A percentile compares a stretch with the other conserved stretches of the same genome.
Evolutionary conservation across 2,329 filamentous ascomycete species (phyloP).

Genomic region (Alternaria burnsii): DNA sequence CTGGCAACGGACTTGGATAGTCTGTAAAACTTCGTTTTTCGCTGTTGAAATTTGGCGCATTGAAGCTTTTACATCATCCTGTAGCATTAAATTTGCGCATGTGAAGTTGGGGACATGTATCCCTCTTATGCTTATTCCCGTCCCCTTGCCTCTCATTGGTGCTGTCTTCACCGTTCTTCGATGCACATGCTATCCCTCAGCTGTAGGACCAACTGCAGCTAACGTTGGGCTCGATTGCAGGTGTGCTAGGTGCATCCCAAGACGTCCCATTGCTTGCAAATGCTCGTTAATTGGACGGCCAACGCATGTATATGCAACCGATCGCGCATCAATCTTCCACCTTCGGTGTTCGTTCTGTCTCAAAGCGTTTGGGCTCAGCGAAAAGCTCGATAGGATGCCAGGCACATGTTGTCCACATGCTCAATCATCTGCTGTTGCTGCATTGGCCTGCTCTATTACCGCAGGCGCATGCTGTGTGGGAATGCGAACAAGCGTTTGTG

Average conservation of each 20-base stretch:
- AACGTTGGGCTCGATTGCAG: slow-evolving; percentile 23
- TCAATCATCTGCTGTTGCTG: slow-evolving; percentile 45
- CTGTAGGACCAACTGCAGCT: slow-evolving; percentile 11
- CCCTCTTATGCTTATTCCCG: background rate
- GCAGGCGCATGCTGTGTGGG: slow-evolving; percentile 73
- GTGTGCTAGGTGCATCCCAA: slow-evolving; percentile 5
- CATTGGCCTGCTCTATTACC: slow-evolving; percentile 45
- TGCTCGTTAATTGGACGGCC: slow-evolving; percentile 19
- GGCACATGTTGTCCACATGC: slow-evolving; percentile 12
- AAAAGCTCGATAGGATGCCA: slow-evolving; percentile 4
- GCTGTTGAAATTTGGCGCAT: slow-evolving; percentile 33
- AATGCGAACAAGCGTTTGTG: slow-evolving; percentile 84
- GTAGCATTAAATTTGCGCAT: slow-evolving; percentile 7
- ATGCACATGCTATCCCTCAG: slow-evolving; percentile 10
- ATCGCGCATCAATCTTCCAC: slow-evolving; percentile 1
- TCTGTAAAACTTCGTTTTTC: slow-evolving; percentile 15
- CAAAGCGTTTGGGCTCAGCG: slow-evolving; percentile 13
- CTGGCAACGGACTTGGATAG: slow-evolving; percentile 7
- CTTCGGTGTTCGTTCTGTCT: slow-evolving; percentile 4
- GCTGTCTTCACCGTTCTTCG: background rate
- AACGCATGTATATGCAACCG: slow-evolving; percentile 9
- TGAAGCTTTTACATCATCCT: background rate
- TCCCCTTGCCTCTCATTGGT: background rate
- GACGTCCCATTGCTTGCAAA: slow-evolving; percentile 1
- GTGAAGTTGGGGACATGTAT: background rate